Evolutionary conservation across 1,284 basidiomycete genomes (phyloP).

Genomic region (Fomitopsis betulina): DNA sequence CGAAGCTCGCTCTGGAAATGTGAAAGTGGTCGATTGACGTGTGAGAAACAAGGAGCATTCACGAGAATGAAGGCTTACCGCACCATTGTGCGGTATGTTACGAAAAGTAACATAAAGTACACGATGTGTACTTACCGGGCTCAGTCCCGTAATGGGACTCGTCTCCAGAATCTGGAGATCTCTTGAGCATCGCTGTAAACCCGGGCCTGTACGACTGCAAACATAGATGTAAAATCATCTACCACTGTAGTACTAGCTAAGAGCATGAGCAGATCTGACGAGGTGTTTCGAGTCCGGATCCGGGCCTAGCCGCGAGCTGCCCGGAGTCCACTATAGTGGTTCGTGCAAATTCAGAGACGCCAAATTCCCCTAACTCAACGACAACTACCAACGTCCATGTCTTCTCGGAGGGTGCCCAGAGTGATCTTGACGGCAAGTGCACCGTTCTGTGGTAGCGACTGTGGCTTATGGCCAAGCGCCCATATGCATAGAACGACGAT

Average conservation of each 20-base stretch:
- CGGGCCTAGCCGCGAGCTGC: too few relatives aligned
- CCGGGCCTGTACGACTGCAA: too few relatives aligned
- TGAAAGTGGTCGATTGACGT: slow-evolving; percentile 19
- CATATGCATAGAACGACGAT: slow-evolving; percentile 69
- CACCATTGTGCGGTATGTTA: background rate
- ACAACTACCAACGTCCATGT: slow-evolving; percentile 8
- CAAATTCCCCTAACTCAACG: background rate
- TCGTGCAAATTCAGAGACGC: background rate
- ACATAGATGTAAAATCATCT: too few relatives aligned
- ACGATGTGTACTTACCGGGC: background rate
- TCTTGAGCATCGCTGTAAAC: too few relatives aligned
- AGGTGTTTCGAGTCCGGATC: too few relatives aligned
- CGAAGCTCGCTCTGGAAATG: slow-evolving; percentile 60
- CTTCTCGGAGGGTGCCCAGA: slow-evolving; percentile 29
- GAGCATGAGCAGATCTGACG: too few relatives aligned
- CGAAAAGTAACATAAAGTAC: background rate
- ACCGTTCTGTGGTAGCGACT: background rate
- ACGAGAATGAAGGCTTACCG: background rate
- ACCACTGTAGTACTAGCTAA: too few relatives aligned
- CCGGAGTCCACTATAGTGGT: too few relatives aligned
- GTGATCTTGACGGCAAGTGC: slow-evolving; percentile 56
- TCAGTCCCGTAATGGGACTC: background rate
- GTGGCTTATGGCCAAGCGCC: background rate
- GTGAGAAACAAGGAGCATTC: background rate
- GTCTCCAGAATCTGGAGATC: background rate